Base-by-base conservation (phyloP, 805 yeast species). In the Metschnikowia bowlesiae region DNA sequence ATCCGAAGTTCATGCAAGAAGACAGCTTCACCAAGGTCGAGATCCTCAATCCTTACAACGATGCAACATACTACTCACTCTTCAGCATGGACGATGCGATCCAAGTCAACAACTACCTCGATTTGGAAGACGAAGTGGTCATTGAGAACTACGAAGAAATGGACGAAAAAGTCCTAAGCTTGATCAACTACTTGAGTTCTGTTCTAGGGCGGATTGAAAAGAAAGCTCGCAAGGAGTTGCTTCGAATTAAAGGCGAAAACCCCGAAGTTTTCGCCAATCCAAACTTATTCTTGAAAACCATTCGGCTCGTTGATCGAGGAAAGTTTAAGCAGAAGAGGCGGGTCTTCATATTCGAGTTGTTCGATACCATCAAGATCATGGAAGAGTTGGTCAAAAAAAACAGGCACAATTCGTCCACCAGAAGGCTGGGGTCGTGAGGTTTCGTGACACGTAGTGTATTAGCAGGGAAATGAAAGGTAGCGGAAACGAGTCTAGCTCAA, bases 281-380 rank as follows among this genome's bases (percentile, higher is more conserved):
- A 10, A 78, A 73, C 2, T 65, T 87, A 46, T 82, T 87, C 48
- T 61, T 72, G 62, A 64, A 76, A 74, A 60, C 82, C 71, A 46
- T 71, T 73, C 66, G 74, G 68, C 48, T 75, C 71, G 59, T 75
- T 75, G 75, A 86, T 74, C 56, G 71, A 65, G 63, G 89, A 68
- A 73, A 77, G 75, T 87, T 81, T 65, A 79, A 84, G 55, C 81
- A 79, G 47, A 79, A 80, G 4, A 81, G 81, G 16, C 70, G 96
- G 35, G 75, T 81, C 54, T 85, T 83, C 60, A 69, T 89, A 13
- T 77, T 84, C 58, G 91, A 84, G 39, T 68, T 86, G 47, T 55
- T 66, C 26, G 78, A 80, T 48, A 77, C 78, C 54, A 71, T 76
- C 10, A 70, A 70, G 32, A 69, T 82, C 40, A 66, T 85, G 62